phyloP scores from a whole-genome alignment of 2,329 filamentous ascomycete genomes.

The Chaetomiaceae sp. region DNA sequence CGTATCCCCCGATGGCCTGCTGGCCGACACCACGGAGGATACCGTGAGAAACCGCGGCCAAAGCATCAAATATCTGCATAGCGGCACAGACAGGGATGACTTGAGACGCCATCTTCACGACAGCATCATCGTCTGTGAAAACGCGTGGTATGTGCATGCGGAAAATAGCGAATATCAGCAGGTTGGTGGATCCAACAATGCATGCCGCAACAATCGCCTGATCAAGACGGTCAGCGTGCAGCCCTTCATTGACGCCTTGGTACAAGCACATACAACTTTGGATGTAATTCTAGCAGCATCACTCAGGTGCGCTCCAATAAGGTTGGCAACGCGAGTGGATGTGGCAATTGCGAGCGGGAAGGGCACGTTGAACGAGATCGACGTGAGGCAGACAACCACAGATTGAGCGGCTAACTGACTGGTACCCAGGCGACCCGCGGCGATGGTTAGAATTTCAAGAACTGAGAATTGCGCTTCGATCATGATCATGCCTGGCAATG shows the following conservation, averaged over 20 bases:
- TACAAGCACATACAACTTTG: conserved; percentile 49
- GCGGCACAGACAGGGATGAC: conserved; percentile 62
- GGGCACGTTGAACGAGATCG: conserved; percentile 64
- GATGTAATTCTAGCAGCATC: conserved; percentile 59
- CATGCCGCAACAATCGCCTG: conserved; percentile 21
- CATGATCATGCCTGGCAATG: conserved; percentile 66
- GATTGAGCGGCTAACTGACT: conserved; percentile 64
- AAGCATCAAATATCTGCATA: conserved; percentile 66
- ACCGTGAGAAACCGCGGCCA: conserved; percentile 61
- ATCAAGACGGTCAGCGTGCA: neutral
- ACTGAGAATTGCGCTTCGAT: conserved; percentile 51
- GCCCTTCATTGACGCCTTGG: no score
- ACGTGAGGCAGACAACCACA: conserved; percentile 57
- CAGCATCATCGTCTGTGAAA: conserved; percentile 52
- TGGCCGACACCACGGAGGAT: conserved; percentile 63
- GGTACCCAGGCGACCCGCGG: conserved; percentile 58
- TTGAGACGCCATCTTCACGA: conserved; percentile 47
- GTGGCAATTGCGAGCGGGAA: conserved; percentile 67
- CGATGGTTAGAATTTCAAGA: conserved; percentile 61
- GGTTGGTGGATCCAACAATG: conserved; percentile 52
- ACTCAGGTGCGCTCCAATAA: conserved; percentile 63
- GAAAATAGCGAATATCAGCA: conserved; percentile 52
- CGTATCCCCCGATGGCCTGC: conserved; percentile 65
- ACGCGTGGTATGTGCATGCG: conserved; percentile 56
- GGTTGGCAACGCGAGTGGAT: conserved; percentile 64